Evolutionary conservation across 106 monocot species (phyloP).

Genomic region (Agapanthus africanus): DNA sequence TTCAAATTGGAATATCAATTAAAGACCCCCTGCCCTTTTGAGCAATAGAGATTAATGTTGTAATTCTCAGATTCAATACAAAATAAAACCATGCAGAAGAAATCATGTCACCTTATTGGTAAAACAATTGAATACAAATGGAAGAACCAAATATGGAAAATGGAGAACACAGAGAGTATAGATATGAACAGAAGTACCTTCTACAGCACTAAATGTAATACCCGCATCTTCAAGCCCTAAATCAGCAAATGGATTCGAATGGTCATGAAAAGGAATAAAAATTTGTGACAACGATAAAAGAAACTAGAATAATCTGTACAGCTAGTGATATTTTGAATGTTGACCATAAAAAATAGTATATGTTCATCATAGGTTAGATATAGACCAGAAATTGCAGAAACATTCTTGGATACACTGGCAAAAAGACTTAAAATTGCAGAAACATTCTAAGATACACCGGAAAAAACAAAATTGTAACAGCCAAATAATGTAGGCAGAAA

Average conservation of each 20-base stretch:
- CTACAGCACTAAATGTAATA: slow-evolving; percentile 62
- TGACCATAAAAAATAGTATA: background rate
- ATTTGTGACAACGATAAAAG: too few species aligned
- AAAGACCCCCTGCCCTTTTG: too few species aligned
- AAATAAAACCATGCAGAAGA: background rate
- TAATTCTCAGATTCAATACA: background rate
- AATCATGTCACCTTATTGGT: background rate
- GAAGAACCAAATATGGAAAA: background rate
- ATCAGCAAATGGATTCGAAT: background rate
- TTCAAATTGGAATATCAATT: too few species aligned
- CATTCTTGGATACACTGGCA: background rate
- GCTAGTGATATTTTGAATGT: background rate
- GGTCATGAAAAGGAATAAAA: slow-evolving; percentile 9
- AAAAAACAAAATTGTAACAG: background rate
- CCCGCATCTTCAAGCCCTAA: slow-evolving; percentile 80
- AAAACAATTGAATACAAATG: background rate
- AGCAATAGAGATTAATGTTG: background rate
- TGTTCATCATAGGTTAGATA: background rate
- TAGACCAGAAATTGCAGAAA: background rate
- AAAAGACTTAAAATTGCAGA: background rate
- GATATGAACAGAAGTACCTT: slow-evolving; percentile 52
- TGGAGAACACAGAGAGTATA: background rate
- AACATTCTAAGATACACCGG: too few species aligned
- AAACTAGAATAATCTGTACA: background rate
- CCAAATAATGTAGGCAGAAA: background rate